Base-by-base conservation (phyloP, 768 basidiomycete genomes). In the Tricholoma flavovirens region DNA sequence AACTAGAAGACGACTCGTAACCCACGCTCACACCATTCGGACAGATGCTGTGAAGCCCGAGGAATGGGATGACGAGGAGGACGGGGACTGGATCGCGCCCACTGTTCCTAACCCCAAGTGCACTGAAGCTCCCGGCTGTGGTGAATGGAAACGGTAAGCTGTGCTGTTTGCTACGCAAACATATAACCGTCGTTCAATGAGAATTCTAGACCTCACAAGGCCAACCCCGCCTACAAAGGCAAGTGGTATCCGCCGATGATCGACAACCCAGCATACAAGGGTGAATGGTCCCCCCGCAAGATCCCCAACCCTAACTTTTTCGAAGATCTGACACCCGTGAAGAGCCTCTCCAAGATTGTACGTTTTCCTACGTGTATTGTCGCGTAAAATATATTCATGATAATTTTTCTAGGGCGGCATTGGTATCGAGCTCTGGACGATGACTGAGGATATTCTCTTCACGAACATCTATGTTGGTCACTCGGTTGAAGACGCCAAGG, bases 21-120 rank as follows among this genome's bases (percentile, higher is more conserved):
- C 8, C 1, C 38, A 14, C 46, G 3, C 36, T 59, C 33, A 48
- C n/a, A 22, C 17, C 14, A 46, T 48, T 26, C 36, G n/a, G 62
- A 2, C 56, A 84, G 90, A 93, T 61, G 83, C 90, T 38, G 83
- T 87, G 73, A 98, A 97, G 78, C 97, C 97, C 5, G 97, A 99
- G 69, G 97, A 99, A 72, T 99, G 97, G 97, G 94, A 97, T 66
- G 96, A 98, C 64, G 97, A 98, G 68, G 97, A 98, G 70, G 96
- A 99, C 63, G 97, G 97, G 70, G 96, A 98, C 68, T 99, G 94
- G 94, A 83, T 98, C 61, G 81, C 95, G 6, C 95, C 97, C 29
- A 84, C 84, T 55, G 78, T 98, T 55, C 73, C 81, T 57, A 99
- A 99, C 82, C 91, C 96, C 60, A 88, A 84, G 69, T 98, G 97